phyloP scores from a whole-genome alignment of 495 filamentous ascomycete genomes.

The Letharia columbiana region DNA sequence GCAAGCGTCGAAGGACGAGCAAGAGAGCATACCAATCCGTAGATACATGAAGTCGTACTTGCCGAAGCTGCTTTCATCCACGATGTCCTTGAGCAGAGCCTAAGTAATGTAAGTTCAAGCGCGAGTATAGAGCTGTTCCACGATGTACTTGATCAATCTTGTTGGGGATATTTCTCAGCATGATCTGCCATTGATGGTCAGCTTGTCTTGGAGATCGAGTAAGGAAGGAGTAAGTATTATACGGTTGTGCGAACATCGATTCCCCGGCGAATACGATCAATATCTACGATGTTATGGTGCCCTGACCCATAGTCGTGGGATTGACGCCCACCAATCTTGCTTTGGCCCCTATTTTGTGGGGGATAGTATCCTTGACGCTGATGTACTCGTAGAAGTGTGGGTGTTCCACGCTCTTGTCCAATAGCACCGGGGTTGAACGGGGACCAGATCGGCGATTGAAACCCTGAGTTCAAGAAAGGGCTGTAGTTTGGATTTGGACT shows the following conservation, averaged over 20 bases:
- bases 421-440: constrained; percentile 27
- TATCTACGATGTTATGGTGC: constrained; percentile 59
- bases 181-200: constrained; percentile 55
- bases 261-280: constrained; percentile 54
- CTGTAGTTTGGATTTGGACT: constrained; percentile 14
- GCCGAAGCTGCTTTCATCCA: constrained; percentile 69
- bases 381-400: constrained; percentile 7
- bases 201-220: neutral
- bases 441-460: constrained; percentile 18
- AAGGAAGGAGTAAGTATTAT: constrained; percentile 28
- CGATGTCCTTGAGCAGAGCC: constrained; percentile 62
- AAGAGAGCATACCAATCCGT: constrained; percentile 57
- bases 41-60: constrained; percentile 94
- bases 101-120: constrained; percentile 23
- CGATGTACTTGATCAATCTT: constrained; percentile 62
- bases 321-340: constrained; percentile 21
- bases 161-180: constrained; percentile 94
- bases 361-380: constrained; percentile 8
- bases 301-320: constrained; percentile 21
- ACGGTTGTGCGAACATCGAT: constrained; percentile 68
- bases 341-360: constrained; percentile 14
- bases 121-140: constrained; percentile 10
- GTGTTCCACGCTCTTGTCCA: constrained; percentile 27
- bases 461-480: constrained; percentile 8
- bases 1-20: constrained; percentile 2